phyloP scores from a whole-genome alignment of 371 early-diverging fungal species.

The Mucor mucedo region DNA sequence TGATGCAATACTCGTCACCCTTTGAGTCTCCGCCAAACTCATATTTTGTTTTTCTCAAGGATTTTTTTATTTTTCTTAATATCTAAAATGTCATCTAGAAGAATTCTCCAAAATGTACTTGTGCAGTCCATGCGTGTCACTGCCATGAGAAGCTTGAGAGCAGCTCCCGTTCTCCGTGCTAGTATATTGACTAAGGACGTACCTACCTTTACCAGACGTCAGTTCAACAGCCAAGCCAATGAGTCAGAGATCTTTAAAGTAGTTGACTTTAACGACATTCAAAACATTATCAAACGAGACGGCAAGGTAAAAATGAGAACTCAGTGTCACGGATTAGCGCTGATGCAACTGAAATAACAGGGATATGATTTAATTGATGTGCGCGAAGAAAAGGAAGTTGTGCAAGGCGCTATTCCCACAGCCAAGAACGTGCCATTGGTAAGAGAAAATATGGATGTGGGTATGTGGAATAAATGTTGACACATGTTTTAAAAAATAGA shows the following conservation, averaged over 20 bases:
- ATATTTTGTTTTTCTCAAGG: neutral
- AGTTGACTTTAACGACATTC: constrained; percentile 35
- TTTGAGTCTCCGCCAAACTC: neutral
- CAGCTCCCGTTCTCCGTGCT: constrained; percentile 4
- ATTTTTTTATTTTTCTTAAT: neutral
- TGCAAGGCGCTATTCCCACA: constrained; percentile 61
- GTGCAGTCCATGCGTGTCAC: constrained; percentile 3
- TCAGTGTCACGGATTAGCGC: no score
- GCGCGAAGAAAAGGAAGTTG: constrained; percentile 61
- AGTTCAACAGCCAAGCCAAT: neutral
- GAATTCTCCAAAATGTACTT: constrained; percentile 13
- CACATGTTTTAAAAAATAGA: constrained; percentile 21
- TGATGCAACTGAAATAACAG: constrained; percentile 9
- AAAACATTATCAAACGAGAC: constrained; percentile 23
- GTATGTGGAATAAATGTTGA: neutral
- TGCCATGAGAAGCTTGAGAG: neutral
- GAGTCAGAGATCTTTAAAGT: constrained; percentile 12
- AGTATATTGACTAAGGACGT: neutral
- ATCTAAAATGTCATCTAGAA: constrained; percentile 5
- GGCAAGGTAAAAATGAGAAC: constrained; percentile 15
- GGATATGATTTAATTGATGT: constrained; percentile 60
- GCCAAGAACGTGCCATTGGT: constrained; percentile 66
- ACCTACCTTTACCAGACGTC: neutral
- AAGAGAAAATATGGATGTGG: constrained; percentile 7
- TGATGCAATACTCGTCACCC: neutral